Evolutionary conservation across 1,139 yeast genomes (phyloP).

Genomic region (Protomyces inundatus): DNA sequence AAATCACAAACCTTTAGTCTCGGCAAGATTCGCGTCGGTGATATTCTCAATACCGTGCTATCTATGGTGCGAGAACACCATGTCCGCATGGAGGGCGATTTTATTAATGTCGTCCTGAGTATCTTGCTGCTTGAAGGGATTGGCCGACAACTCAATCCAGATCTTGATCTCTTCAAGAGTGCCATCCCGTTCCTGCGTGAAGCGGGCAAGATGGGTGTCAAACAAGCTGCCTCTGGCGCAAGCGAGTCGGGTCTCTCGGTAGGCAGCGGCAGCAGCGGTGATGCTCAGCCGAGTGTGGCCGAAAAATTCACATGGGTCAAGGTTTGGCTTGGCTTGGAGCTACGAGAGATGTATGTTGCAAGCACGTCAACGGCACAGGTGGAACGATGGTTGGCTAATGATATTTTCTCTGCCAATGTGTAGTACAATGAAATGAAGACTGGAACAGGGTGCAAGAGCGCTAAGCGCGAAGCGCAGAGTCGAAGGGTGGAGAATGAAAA

Average conservation of each 20-base stretch:
- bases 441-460: neutral
- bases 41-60: slow-evolving; percentile 76
- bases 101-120: slow-evolving; percentile 87
- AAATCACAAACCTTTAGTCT: slow-evolving; percentile 84
- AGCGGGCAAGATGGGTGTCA: slow-evolving; percentile 67
- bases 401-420: slow-evolving; percentile 23
- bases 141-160: slow-evolving; percentile 89
- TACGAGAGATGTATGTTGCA: slow-evolving; percentile 63
- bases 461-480: neutral
- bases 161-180: slow-evolving; percentile 82
- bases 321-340: slow-evolving; percentile 87
- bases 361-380: slow-evolving; percentile 79
- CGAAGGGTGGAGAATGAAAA: neutral
- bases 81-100: slow-evolving; percentile 96
- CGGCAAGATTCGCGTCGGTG: slow-evolving; percentile 90
- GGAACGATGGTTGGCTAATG: slow-evolving; percentile 36
- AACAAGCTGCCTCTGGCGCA: slow-evolving; percentile 7
- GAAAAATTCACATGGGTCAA: slow-evolving; percentile 50
- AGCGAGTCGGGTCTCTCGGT: slow-evolving; percentile 37
- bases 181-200: slow-evolving; percentile 84
- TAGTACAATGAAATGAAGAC: neutral
- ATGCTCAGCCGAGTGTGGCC: neutral
- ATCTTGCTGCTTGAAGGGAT: slow-evolving; percentile 86
- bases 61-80: slow-evolving; percentile 90
- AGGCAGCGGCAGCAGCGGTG: slow-evolving; percentile 30